Conservation (phyloP, 192 early-diverging fungal species). For the Coemansia sp. region DNA sequence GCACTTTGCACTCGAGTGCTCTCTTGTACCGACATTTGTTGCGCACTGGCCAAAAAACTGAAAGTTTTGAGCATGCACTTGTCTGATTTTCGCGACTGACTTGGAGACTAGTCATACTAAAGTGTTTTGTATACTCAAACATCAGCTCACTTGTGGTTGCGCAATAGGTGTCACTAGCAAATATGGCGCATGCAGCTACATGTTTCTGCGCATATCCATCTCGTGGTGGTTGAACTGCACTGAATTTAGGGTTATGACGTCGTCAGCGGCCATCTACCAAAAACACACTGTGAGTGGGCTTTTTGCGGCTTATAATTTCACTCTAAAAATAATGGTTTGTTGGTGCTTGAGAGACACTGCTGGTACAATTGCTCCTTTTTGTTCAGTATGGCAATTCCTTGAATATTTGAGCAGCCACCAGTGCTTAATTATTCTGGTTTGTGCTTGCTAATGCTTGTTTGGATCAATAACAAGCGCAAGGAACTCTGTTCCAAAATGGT, state of each 20-base stretch:
- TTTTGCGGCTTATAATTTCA: background rate
- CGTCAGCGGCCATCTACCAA: background rate
- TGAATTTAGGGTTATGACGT: background rate
- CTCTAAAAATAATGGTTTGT: background rate
- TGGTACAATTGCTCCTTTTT: background rate
- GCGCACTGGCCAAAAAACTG: background rate
- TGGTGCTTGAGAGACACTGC: background rate
- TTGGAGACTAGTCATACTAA: background rate
- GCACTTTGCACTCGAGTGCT: background rate
- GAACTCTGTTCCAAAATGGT: background rate
- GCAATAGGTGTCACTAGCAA: background rate
- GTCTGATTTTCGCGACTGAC: background rate
- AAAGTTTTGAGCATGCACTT: background rate
- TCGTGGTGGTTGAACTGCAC: background rate
- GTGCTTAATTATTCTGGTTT: background rate
- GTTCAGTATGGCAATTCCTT: background rate
- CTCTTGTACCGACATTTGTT: background rate
- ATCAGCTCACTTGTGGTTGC: background rate
- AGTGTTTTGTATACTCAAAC: background rate
- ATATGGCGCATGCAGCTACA: background rate
- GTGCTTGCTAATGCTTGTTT: background rate
- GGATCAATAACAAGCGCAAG: background rate
- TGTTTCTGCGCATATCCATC: background rate
- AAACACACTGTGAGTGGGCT: background rate
- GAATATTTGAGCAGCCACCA: background rate